Percentiles rank a stretch among this genome's conserved stretches.
Conservation (phyloP, 2,329 filamentous ascomycete genomes). For the Huntiella omanensis region DNA sequence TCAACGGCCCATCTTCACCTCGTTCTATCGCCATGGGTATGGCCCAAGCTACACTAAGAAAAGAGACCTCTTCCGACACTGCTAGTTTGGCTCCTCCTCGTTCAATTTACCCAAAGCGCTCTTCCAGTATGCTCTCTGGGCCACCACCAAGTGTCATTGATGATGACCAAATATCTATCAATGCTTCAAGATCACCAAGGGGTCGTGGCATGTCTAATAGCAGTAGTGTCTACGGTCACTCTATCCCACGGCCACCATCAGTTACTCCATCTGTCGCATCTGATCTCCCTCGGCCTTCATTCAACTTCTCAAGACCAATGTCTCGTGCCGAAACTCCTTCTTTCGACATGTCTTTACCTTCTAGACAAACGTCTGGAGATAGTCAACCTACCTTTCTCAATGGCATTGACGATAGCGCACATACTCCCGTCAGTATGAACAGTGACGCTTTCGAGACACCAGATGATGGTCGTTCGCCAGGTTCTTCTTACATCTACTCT, state of each 20-base stretch:
- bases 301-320: slow-evolving; percentile 86
- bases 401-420: slow-evolving; percentile 42
- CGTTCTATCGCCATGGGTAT: slow-evolving; percentile 13
- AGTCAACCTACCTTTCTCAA: slow-evolving; percentile 34
- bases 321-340: slow-evolving; percentile 46
- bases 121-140: slow-evolving; percentile 42
- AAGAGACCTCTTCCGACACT: slow-evolving; percentile 9
- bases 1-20: slow-evolving; percentile 16
- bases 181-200: slow-evolving; percentile 41
- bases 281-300: slow-evolving; percentile 57
- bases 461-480: slow-evolving; percentile 14
- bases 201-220: slow-evolving; percentile 59
- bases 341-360: slow-evolving; percentile 29
- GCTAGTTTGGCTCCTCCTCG: slow-evolving; percentile 31
- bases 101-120: slow-evolving; percentile 29
- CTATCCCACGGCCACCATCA: slow-evolving; percentile 28
- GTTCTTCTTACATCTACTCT: slow-evolving; percentile 68
- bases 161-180: slow-evolving; percentile 43
- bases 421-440: slow-evolving; percentile 54
- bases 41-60: background rate
- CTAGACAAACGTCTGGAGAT: slow-evolving; percentile 45
- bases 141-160: slow-evolving; percentile 21
- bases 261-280: slow-evolving; percentile 67
- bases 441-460: slow-evolving; percentile 46
- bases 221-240: slow-evolving; percentile 33